Base-by-base conservation (phyloP, 1,284 basidiomycete genomes). In the Heliocybe sulcata region DNA sequence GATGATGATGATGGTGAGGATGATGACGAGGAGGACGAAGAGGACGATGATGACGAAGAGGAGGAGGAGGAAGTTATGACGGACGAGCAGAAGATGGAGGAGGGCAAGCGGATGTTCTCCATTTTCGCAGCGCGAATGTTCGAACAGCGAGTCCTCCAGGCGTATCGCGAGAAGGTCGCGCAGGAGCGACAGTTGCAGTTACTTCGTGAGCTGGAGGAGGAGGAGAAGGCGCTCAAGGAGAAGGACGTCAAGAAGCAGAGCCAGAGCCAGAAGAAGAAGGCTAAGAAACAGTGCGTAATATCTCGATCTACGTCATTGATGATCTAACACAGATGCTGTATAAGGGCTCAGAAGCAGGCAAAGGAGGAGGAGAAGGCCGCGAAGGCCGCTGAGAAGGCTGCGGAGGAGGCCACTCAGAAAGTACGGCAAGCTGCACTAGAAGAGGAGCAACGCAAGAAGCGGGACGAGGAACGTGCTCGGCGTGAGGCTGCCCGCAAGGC, bases 61-160 rank as follows among this genome's bases (percentile, higher is more conserved):
- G 74, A 76, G 8, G 72, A 76, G 0, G 77, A 77, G 0, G 74
- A 74, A 85, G 74, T 79, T 35, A 80, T 90, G 82, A 89, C 88
- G 6, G 87, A 90, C 68, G 87, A 90, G 70, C 92, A 98, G 75
- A 94, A 96, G 72, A 93, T 95, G 87, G 94, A 98, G 71, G 96
- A 99, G 73, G 96, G 96, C 63, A 93, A 95, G 70, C 85, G 93
- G 54, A 99, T 99, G 96, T 99, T 99, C 77, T 94, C 94, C 62
- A 98, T 99, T 72, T 99, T 98, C 68, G 96, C 96, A n/a, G 96
- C 96, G 38, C 86, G 97, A 55, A 97, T 98, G 94, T 98, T 99
- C 69, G 96, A 99, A 75, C 94, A 98, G 72, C 86, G 96, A 25
- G 96, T 98, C 38, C 82, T 98, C 54, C 87, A 93, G 62, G 91